Conservation (phyloP, 495 filamentous ascomycete genomes). For the Elaphomyces granulatus region DNA sequence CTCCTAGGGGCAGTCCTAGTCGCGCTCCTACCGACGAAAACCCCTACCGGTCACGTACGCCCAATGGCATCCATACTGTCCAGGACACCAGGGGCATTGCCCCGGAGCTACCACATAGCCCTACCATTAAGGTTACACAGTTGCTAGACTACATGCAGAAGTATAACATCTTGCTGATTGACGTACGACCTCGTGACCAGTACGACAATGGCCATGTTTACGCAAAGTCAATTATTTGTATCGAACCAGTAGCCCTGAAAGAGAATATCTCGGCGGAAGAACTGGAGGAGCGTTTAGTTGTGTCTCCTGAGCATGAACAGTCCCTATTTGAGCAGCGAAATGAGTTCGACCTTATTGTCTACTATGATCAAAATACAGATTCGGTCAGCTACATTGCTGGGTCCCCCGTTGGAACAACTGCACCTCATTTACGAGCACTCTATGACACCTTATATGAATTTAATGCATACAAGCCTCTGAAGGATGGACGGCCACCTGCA, state of each 20-base stretch:
- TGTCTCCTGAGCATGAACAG: slow-evolving; percentile 64
- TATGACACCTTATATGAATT: slow-evolving; percentile 71
- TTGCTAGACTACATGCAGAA: slow-evolving; percentile 50
- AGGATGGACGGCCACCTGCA: slow-evolving; percentile 47
- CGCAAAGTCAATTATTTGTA: slow-evolving; percentile 66
- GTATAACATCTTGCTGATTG: slow-evolving; percentile 62
- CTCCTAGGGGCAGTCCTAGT: slow-evolving; percentile 24
- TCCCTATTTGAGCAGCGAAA: slow-evolving; percentile 59
- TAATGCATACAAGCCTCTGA: slow-evolving; percentile 60
- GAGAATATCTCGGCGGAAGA: slow-evolving; percentile 74
- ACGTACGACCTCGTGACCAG: slow-evolving; percentile 66
- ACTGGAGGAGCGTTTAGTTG: slow-evolving; percentile 64
- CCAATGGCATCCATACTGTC: slow-evolving; percentile 23
- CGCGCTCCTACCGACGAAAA: slow-evolving; percentile 24
- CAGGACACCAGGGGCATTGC: slow-evolving; percentile 27
- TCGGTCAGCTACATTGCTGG: slow-evolving; percentile 38
- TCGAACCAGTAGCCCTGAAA: slow-evolving; percentile 70
- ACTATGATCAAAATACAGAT: slow-evolving; percentile 62
- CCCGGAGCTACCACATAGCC: slow-evolving; percentile 41
- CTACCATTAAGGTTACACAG: slow-evolving; percentile 48
- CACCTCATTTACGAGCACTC: slow-evolving; percentile 51
- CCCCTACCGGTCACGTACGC: slow-evolving; percentile 30
- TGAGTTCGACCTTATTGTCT: slow-evolving; percentile 74
- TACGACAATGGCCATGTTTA: slow-evolving; percentile 84
- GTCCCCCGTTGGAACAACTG: slow-evolving; percentile 32